Percentiles rank a stretch among this genome's conserved stretches.
These are phyloP conservation scores for Mariannaea elegans DNA, from an alignment of 2,329 filamentous ascomycete species.

Conservation along the genomic window DNA sequence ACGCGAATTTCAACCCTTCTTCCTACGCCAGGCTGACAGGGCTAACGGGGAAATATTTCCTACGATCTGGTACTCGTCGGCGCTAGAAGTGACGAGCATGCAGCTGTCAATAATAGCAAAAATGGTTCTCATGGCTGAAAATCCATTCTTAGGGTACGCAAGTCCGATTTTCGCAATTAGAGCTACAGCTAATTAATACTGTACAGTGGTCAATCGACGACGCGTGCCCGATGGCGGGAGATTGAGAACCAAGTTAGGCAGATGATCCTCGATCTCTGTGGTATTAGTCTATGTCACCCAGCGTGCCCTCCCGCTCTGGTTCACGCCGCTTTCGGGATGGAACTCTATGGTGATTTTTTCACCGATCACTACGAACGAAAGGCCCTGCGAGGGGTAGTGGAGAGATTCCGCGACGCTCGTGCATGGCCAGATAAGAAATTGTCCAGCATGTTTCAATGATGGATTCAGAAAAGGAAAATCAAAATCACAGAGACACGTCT, in stretches of 20 bases:
- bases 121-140: slow-evolving; percentile 51
- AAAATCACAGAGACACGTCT: too few relatives aligned
- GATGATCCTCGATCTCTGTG: slow-evolving; percentile 50
- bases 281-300: slow-evolving; percentile 51
- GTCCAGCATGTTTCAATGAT: slow-evolving; percentile 47
- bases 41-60: slow-evolving; percentile 51
- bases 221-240: slow-evolving; percentile 45
- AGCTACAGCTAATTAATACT: slow-evolving; percentile 22
- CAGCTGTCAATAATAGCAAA: slow-evolving; percentile 52
- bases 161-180: neutral
- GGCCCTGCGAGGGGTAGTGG: slow-evolving; percentile 50
- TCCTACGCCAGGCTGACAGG: slow-evolving; percentile 45
- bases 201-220: slow-evolving; percentile 33
- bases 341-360: slow-evolving; percentile 54
- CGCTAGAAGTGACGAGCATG: slow-evolving; percentile 51
- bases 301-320: slow-evolving; percentile 50
- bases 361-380: slow-evolving; percentile 50
- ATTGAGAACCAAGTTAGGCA: slow-evolving; percentile 50
- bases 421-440: slow-evolving; percentile 51
- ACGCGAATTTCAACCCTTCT: slow-evolving; percentile 46
- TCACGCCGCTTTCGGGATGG: slow-evolving; percentile 51
- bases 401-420: slow-evolving; percentile 54
- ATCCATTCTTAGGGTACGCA: slow-evolving; percentile 46
- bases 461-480: too few relatives aligned
- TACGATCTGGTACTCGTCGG: slow-evolving; percentile 50